phyloP scores from a whole-genome alignment of 352 stramenopile genomes.

The Pythium chondricola region DNA sequence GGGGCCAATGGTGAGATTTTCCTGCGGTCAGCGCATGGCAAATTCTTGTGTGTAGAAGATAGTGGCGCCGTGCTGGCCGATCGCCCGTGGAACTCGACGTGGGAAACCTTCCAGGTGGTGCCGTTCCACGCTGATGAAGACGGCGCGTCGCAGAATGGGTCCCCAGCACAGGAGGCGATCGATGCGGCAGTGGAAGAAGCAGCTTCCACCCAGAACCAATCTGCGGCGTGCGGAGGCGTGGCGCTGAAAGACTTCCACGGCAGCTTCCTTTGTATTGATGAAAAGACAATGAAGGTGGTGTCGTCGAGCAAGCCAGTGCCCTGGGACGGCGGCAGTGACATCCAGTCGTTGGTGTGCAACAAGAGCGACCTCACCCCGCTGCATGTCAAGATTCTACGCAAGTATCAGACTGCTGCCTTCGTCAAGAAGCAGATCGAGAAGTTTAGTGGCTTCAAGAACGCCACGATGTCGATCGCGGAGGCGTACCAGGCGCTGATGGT shows the following conservation, averaged over 20 bases:
- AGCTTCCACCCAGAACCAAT: background rate
- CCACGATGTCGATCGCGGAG: constrained; percentile 44
- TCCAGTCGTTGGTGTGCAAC: constrained; percentile 74
- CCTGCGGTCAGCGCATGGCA: constrained; percentile 68
- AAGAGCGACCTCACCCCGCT: constrained; percentile 42
- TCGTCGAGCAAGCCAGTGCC: constrained; percentile 43
- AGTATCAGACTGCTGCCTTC: constrained; percentile 63
- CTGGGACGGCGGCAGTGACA: constrained; percentile 59
- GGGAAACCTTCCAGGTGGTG: constrained; percentile 84
- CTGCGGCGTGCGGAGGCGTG: constrained; percentile 26
- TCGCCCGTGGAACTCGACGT: constrained; percentile 71
- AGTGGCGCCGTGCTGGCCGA: constrained; percentile 65
- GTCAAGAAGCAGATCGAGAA: constrained; percentile 34
- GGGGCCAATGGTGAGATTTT: constrained; percentile 52
- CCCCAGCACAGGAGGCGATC: background rate
- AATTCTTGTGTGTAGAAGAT: constrained; percentile 81
- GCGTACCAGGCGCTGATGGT: constrained; percentile 54
- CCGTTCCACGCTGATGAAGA: constrained; percentile 30
- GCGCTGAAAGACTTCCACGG: constrained; percentile 75
- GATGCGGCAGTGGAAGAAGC: constrained; percentile 3
- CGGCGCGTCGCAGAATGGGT: background rate
- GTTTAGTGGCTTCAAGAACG: constrained; percentile 47
- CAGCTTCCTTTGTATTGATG: constrained; percentile 69
- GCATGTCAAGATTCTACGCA: constrained; percentile 64
- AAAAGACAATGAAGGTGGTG: constrained; percentile 28